These are phyloP conservation scores for Aethionema arabicum DNA, from an alignment of 345 rosid genomes.

Conservation along the genomic window DNA sequence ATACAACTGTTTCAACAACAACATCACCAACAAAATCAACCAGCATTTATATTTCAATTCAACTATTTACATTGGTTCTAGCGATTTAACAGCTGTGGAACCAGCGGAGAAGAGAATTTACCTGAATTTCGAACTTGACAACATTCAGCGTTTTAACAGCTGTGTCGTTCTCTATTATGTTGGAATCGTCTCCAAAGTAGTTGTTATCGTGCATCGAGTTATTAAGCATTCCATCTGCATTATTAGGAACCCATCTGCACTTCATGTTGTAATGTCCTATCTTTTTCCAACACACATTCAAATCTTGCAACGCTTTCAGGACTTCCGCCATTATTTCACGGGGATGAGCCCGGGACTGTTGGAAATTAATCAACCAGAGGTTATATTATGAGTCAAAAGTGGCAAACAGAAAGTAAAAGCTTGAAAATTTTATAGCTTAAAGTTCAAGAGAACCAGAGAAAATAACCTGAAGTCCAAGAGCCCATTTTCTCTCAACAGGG, in stretches of 20 bases:
- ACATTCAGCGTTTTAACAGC: slow-evolving; percentile 51
- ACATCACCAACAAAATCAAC: background rate
- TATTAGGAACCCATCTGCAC: slow-evolving; percentile 81
- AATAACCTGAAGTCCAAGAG: slow-evolving; percentile 89
- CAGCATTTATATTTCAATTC: background rate
- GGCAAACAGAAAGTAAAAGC: slow-evolving; percentile 7
- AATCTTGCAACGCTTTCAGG: slow-evolving; percentile 76
- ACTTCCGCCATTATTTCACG: slow-evolving; percentile 90
- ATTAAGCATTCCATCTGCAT: slow-evolving; percentile 57
- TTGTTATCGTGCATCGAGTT: slow-evolving; percentile 50
- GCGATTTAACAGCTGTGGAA: too few relatives aligned
- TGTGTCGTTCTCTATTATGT: slow-evolving; percentile 55
- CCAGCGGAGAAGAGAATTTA: slow-evolving; percentile 28
- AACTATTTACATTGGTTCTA: too few relatives aligned
- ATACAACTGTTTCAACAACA: slow-evolving; percentile 54
- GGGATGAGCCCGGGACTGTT: slow-evolving; percentile 86
- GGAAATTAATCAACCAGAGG: slow-evolving; percentile 5
- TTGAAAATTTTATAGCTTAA: background rate
- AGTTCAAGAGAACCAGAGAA: slow-evolving; percentile 14
- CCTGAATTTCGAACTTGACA: slow-evolving; percentile 88
- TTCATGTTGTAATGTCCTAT: slow-evolving; percentile 95
- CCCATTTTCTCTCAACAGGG: slow-evolving; percentile 78
- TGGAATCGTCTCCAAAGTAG: slow-evolving; percentile 72
- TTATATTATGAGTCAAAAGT: background rate
- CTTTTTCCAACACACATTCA: slow-evolving; percentile 93